phyloP scores from a whole-genome alignment of 1,284 basidiomycete genomes.

The Leccinum solheimii region DNA sequence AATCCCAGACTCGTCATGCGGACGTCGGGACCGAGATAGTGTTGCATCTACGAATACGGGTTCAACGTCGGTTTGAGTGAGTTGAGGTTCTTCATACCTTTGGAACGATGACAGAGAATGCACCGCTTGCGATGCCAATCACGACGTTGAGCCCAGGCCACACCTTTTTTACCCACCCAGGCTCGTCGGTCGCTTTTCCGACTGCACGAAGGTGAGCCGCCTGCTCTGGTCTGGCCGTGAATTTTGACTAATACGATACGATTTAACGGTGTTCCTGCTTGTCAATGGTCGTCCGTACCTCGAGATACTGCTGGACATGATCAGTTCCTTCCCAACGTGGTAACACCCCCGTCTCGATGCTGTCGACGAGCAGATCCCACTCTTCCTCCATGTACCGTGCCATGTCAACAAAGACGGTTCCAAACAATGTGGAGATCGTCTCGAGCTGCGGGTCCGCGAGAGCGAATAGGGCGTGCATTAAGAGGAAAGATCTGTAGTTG shows the following conservation, averaged over 20 bases:
- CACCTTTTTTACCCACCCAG: conserved; percentile 8
- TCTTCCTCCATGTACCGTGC: neutral
- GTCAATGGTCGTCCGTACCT: neutral
- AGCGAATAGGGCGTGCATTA: neutral
- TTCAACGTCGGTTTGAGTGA: neutral
- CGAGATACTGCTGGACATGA: neutral
- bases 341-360: neutral
- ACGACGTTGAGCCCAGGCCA: conserved; percentile 22
- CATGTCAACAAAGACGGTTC: neutral
- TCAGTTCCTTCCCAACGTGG: neutral
- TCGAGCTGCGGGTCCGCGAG: neutral
- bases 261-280: neutral
- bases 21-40: conserved; percentile 24
- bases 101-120: conserved; percentile 19
- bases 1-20: conserved; percentile 20
- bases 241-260: neutral
- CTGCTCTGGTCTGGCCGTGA: neutral
- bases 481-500: neutral
- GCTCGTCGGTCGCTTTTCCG: neutral
- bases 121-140: conserved; percentile 25
- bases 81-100: conserved; percentile 9
- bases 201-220: neutral
- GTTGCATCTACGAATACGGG: conserved; percentile 10
- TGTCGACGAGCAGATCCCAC: neutral
- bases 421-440: neutral